Base-by-base conservation (phyloP, 2,329 filamentous ascomycete genomes). In the Aureobasidium sp. region DNA sequence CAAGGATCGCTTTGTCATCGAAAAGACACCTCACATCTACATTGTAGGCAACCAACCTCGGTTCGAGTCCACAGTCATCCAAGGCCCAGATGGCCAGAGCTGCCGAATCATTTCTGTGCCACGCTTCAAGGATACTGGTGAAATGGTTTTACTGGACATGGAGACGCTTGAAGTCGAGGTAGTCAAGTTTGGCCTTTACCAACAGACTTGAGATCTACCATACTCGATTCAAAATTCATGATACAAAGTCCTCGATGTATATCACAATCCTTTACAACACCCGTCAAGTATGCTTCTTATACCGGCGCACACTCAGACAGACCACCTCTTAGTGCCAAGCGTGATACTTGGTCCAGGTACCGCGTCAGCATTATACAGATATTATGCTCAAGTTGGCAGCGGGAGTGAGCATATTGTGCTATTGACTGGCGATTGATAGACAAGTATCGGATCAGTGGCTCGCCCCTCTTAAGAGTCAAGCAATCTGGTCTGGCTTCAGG, bases 1-100 rank as follows among this genome's bases (percentile, higher is more conserved):
- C 21, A 84, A 91, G 54, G 95, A 99, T 70, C 91, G 90, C 0
- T 95, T 97, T 70, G 88, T 97, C 47, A 81, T 99, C 68, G 84
- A 87, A 65, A 78, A 85, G 21, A 96, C 90, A 65, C 94, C 94
- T 2, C 93, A 99, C 70, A 79, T 99, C 36, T 97, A 91, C 76
- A 90, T 99, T 72, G 88, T 89, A 8, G 79, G 79, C 0, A 69
- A 73, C 45, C 77, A 84, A 65, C 86, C 83, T 0, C 68, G 86
- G 7, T 85, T 86, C 67, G 73, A 87, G 10, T 87, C 86, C 68
- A 83, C 82, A 1, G 75, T 84, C 0, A 79, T 85, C 30, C 74
- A 82, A 71, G 75, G 79, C 3, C 67, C 68, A 8, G 64, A 74
- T 1, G 87, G 85, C 0, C 88, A 96, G 72, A 76, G 77, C 21